Evolutionary conservation across 805 yeast genomes (phyloP), one percentile per base, ranked within the genome.

Genomic region (Ogataea zsoltii): DNA sequence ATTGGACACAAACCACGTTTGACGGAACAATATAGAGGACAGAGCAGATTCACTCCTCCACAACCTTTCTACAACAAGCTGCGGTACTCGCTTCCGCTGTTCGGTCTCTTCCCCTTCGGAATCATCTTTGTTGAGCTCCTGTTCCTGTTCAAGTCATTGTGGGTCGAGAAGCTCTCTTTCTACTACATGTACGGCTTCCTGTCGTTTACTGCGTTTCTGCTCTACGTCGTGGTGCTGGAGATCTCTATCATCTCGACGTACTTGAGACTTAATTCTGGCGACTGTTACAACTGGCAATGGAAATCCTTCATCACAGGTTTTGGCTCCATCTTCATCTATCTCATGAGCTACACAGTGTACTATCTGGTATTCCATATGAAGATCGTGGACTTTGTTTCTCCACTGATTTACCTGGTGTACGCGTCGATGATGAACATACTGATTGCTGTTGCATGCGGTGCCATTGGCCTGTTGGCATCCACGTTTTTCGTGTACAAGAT

Each of bases 221-320:
- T 87, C 29, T 65, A 80, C 35, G 69, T 85, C 29, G 81, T 86
- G 12, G 80, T 87, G 16, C 68, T 80, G 32, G 96, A 88, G 63
- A 78, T 85, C 42, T 79, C 91, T 7, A 74, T 88, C 18, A 79
- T 88, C 34, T 80, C 85, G 5, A 74, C 84, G 9, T 88, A 84
- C 58, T 60, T 85, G 34, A 74, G 84, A 35, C 70, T 88, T 56
- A 71, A 61, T 41, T 48, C 57, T 16, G 63, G 65, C n/a, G 65
- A 78, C 58, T 80, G 79, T 41, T 77, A 78, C 40, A 68, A 74
- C 53, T 90, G 96, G 96, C 88, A 87, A 60, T 88, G 96, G 96
- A 74, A 83, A 53, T 72, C 89, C 11, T 88, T 88, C 63, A 63
- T 79, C 43, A 79, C 82, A 23, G 88, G 95, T 4, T 70, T 80